Evolutionary conservation across 495 filamentous ascomycete genomes (phyloP), one percentile per base, ranked within the genome.

Genomic region (Penicillium coffeae): DNA sequence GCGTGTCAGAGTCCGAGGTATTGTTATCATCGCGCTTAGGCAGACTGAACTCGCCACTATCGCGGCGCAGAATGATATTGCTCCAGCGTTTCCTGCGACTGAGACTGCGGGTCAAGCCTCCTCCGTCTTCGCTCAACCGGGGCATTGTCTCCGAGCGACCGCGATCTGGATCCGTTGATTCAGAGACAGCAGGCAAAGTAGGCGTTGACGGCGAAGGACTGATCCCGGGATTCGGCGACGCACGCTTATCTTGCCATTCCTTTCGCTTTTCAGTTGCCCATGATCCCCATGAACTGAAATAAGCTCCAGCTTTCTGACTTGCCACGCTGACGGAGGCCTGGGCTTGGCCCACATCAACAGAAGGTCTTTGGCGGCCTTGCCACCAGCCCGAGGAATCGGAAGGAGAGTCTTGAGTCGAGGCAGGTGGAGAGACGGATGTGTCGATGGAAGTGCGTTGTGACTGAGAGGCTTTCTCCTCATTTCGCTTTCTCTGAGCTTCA

Each of bases 231-330:
- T 49, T 59, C 0, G 66, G 47, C 2, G 71, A 55, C 18, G 66
- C 38, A 12, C 65, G 69, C 45, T 69, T 71, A 20, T 76, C 69
- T 43, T 74, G 73, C 77, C 74, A 79, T 39, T 73, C 73, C 59
- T 86, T 89, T 39, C 86, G 75, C 70, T 94, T 95, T 68, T 98
- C 91, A 21, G 82, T 83, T 5, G 92, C 92, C 93, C 93, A 98
- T 2, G 81, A 71, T n/a, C 90, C 85, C 94, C 94, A 97, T 20
- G 89, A 94, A 41, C 85, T 90, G 39, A 98, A 75, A 57, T 96
- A 98, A 4, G 92, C 86, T 14, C 89, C 80, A 8, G 92, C 92
- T 52, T 84, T 85, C 52, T 83, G 78, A 8, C 85, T 71, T 0
- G 87, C 87, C 1, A 82, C 82, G 47, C 75, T 77, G 12, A 83